Evolutionary conservation across 2,329 filamentous ascomycete species (phyloP), one percentile per base, ranked within the genome.

Genomic region (Aureobasidium namibiae): DNA sequence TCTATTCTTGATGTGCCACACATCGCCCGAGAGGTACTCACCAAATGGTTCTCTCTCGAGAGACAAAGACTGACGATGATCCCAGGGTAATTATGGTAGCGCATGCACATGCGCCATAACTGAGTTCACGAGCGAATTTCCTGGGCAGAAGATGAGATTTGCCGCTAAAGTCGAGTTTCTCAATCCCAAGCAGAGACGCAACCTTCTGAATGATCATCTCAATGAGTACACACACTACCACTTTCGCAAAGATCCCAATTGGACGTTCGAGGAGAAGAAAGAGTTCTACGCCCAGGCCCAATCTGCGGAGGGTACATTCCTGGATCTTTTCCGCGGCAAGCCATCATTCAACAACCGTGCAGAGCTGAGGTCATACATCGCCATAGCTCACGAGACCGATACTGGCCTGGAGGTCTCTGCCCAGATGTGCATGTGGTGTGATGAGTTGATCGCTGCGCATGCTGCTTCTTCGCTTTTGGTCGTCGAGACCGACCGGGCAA

Each of bases 11-110:
- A 64, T 21, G 56, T 60, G 1, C 59, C 59, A 0, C 39, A 61
- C 23, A 39, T 69, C 1, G 63, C 68, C 16, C 65, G 62, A 50
- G 60, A 63, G 24, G 54, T 61, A 61, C 56, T 10, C 16, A 23
- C n/a, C n/a, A n/a, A n/a, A n/a, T n/a, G 3, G 10, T 5, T 7
- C 9, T 18, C 4, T 26, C 8, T 23, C 3, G 29, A 10, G 23
- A n/a, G 4, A 5, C 39, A 24, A 1, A n/a, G 2, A 18, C 53
- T 56, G 21, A 56, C 14, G 6, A 9, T 5, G 4, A 7, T 29
- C 10, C 11, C 16, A 57, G 44, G 56, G 44, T 1, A 49, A 36
- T 16, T 41, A 11, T 8, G 56, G 56, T 0, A 31, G 2, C 0
- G 8, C 18, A 1, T 67, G 65, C 29, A 68, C 65, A 8, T 56